phyloP scores from a whole-genome alignment of 2,329 filamentous ascomycete species.

The Calonectria ilicicola region DNA sequence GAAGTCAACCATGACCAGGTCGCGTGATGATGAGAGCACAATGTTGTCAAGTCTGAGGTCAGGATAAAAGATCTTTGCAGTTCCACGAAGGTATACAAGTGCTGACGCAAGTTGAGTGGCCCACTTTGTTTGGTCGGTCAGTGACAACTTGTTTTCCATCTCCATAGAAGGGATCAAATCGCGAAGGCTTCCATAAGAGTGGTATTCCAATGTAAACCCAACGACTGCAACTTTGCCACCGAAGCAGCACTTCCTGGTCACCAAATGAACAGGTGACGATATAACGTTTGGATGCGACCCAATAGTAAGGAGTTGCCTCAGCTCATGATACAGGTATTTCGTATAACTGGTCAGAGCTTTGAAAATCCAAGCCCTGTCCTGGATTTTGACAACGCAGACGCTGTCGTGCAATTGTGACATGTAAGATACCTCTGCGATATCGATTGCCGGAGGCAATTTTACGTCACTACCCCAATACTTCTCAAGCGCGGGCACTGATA shows the following conservation, averaged over 20 bases:
- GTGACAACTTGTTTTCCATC: slow-evolving; percentile 56
- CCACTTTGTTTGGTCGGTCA: slow-evolving; percentile 64
- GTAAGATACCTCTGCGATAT: slow-evolving; percentile 63
- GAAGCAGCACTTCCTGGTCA: slow-evolving; percentile 68
- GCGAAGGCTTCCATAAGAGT: slow-evolving; percentile 65
- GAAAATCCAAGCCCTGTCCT: slow-evolving; percentile 61
- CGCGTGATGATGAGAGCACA: slow-evolving; percentile 59
- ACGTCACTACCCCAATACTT: slow-evolving; percentile 57
- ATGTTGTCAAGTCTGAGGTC: slow-evolving; percentile 72
- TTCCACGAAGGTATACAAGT: slow-evolving; percentile 61
- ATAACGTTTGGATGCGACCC: slow-evolving; percentile 66
- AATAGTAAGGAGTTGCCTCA: slow-evolving; percentile 65
- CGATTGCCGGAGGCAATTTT: slow-evolving; percentile 58
- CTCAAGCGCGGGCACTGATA: slow-evolving; percentile 56
- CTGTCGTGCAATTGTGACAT: slow-evolving; percentile 69
- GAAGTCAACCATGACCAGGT: slow-evolving; percentile 70
- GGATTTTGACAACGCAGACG: slow-evolving; percentile 64
- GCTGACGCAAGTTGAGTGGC: slow-evolving; percentile 64
- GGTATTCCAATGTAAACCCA: slow-evolving; percentile 68
- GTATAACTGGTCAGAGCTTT: slow-evolving; percentile 69
- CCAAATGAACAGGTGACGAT: slow-evolving; percentile 62
- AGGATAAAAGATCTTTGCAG: slow-evolving; percentile 64
- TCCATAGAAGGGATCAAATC: slow-evolving; percentile 65
- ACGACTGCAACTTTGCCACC: slow-evolving; percentile 67
- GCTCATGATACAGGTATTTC: slow-evolving; percentile 72